Base-by-base conservation (phyloP, 345 rosid genomes). In the Trapa incisa region DNA sequence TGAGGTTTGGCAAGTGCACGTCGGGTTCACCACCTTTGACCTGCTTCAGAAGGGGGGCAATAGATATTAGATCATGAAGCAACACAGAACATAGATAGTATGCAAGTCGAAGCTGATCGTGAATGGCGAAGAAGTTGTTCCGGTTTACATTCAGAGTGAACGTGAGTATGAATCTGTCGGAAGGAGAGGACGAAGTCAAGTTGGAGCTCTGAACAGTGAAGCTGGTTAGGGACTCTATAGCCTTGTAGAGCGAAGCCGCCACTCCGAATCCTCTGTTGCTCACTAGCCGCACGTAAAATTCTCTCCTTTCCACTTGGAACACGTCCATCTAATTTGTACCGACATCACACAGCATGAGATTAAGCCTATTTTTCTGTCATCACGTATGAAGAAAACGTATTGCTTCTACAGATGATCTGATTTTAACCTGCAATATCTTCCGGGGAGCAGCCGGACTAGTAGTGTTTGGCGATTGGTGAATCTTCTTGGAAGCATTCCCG, bases 241-340 rank as follows among this genome's bases (percentile, higher is more conserved):
- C 87, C 75, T 74, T 81, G 70, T 84, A 89, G 7, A 92, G 96
- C 29, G 88, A 81, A 37, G 57, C 79, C 15, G 87, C 89, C 41
- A 85, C 84, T 16, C 89, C 84, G 68, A 75, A 71, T 64, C 86
- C 93, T 68, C 67, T 81, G 65, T 75, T 81, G 79, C 91, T 77
- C 39, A 82, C 82, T 71, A 89, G 56, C 71, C 83, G 85, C 73
- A 81, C 72, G 42, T 87, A 85, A 74, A 81, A 88, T 64, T 75
- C 91, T 82, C 81, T 81, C 74, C 84, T 89, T 70, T 85, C 93
- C 65, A 89, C 89, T 81, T 84, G 93, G 61, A 86, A 77, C 47
- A 86, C 80, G 64, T 89, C 83, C 81, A 92, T 71, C 98, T 45
- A 41, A 41, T 22, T 54, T 15, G 14, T 50, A 50, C 14, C 14